Evolutionary conservation across 2,329 filamentous ascomycete genomes (phyloP).

Genomic region (Arthrobotrys megalospora): DNA sequence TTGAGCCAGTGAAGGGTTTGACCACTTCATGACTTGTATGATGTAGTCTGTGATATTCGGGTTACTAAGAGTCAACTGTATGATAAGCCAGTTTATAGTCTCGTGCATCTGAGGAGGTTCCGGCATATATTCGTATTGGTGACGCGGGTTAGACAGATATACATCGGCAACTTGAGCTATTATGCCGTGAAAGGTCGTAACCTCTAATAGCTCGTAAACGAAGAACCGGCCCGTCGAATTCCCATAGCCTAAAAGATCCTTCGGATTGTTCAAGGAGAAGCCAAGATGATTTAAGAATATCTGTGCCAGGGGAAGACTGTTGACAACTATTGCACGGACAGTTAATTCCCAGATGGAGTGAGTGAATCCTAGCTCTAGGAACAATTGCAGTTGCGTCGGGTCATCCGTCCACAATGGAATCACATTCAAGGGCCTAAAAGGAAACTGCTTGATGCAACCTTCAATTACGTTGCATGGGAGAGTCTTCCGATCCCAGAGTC

Average conservation of each 20-base stretch:
- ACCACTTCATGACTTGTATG: background rate
- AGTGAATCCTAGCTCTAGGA: background rate
- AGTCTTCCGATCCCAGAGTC: background rate
- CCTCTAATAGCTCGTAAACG: background rate
- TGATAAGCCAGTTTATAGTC: background rate
- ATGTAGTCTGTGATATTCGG: conserved; percentile 1
- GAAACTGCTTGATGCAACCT: background rate
- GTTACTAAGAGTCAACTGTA: background rate
- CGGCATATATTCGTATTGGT: background rate
- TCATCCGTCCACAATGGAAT: background rate
- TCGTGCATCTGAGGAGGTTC: background rate
- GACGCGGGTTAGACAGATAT: background rate
- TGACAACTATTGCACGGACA: background rate
- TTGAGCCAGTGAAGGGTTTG: background rate
- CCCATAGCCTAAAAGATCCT: background rate
- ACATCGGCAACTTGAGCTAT: background rate
- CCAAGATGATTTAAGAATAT: background rate
- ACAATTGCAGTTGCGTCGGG: background rate
- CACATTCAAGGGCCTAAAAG: background rate
- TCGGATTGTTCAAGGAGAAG: background rate
- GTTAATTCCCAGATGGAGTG: background rate
- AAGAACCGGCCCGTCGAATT: background rate
- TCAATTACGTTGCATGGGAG: background rate
- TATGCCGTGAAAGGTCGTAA: background rate
- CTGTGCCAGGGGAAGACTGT: background rate